Evolutionary conservation across 2,329 filamentous ascomycete genomes (phyloP), one percentile per base, ranked within the genome.

Genomic region (Cadophora gregata): DNA sequence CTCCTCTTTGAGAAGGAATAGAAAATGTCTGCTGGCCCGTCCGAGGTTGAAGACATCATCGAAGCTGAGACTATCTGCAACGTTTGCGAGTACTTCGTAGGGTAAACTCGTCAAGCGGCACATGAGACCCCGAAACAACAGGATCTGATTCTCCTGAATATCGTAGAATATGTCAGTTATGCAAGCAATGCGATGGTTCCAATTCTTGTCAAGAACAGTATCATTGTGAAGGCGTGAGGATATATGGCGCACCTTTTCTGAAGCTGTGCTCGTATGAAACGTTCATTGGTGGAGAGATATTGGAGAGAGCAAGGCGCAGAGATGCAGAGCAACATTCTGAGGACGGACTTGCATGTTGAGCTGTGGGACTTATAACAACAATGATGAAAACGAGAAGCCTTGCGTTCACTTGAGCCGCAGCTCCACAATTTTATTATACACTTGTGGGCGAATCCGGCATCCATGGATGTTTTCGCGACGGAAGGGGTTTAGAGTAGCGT

Each of bases 11-110:
- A 75, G 62, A 16, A 77, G 60, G 59, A 72, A 75, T 16, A 63
- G 62, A 24, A 77, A 67, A n/a, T 56, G 59, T 36, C 67, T 72
- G 45, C 74, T 77, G 9, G 70, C 72, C 8, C 64, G 59, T 24
- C 64, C 72, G n/a, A 77, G 66, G 65, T 69, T 73, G 53, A 76
- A 75, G 19, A 75, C 69, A 70, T 77, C 75, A 38, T 76, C 72
- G 51, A 77, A 75, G 50, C 69, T 63, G 50, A 77, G 64, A 48
- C 70, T 67, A 48, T 55, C 62, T 33, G 75, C 67, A 31, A 77
- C 72, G 61, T 72, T 72, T 50, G 72, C 66, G 33, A 75, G 64
- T 6, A 77, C 70, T 68, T 77, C 76, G 67, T 77, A 76, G 10
- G 76, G 76, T 50, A 77, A 55, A 62, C 63, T 66, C 31, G 67